Percentiles rank a stretch among this genome's conserved stretches.
These are phyloP conservation scores for Corynespora cassiicola DNA, from an alignment of 2,329 filamentous ascomycete species.

Conservation along the genomic window DNA sequence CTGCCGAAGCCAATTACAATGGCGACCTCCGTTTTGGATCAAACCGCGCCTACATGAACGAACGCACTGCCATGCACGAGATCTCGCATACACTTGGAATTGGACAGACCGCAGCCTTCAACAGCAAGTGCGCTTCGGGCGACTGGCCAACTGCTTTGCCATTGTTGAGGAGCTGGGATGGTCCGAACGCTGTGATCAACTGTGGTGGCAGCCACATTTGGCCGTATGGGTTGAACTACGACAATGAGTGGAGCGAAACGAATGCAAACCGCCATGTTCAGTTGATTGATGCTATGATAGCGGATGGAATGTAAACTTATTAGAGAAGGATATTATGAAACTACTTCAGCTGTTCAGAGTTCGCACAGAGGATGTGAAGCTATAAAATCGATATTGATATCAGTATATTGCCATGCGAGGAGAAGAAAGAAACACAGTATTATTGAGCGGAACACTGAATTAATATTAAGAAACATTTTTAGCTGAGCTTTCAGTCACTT, in stretches of 20 bases:
- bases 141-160: conserved; percentile 42
- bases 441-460: no score
- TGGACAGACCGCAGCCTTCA: conserved; percentile 39
- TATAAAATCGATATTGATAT: no score
- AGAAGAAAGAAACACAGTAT: no score
- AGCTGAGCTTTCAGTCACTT: no score
- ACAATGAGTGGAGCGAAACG: conserved; percentile 43
- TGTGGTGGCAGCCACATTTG: conserved; percentile 42
- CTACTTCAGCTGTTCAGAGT: conserved; percentile 23
- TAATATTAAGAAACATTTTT: no score
- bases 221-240: conserved; percentile 45
- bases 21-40: conserved; percentile 42
- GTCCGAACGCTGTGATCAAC: conserved; percentile 34
- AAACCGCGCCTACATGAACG: conserved; percentile 40
- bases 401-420: no score
- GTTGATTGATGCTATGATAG: conserved; percentile 40
- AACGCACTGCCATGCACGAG: conserved; percentile 45
- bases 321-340: conserved; percentile 26
- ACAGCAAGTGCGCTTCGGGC: conserved; percentile 33
- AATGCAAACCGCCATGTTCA: conserved; percentile 42
- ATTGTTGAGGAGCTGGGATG: conserved; percentile 38
- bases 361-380: no score
- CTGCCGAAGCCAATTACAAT: conserved; percentile 43
- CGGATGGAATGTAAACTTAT: conserved; percentile 35
- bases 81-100: conserved; percentile 42